Conservation (phyloP, 148 eudicot species). For the Simmondsia chinensis region DNA sequence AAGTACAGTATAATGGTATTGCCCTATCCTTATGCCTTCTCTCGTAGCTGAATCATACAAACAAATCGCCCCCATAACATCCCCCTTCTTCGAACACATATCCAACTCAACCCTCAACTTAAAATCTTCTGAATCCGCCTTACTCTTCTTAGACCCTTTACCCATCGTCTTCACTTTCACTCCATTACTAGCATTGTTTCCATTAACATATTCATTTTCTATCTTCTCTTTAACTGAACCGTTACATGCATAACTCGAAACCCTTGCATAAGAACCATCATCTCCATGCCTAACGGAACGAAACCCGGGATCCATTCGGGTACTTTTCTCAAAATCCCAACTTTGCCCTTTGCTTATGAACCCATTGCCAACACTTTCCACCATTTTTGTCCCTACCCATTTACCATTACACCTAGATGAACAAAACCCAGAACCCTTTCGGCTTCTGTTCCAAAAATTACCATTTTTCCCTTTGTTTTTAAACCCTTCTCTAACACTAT, state of each 20-base stretch:
- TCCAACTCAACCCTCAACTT: constrained; percentile 46
- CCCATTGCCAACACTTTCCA: constrained; percentile 14
- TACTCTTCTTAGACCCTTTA: constrained; percentile 34
- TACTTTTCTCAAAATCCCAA: constrained; percentile 15
- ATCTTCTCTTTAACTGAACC: too few relatives aligned
- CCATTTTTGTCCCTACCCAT: constrained; percentile 15
- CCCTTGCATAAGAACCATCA: constrained; percentile 6
- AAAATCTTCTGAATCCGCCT: constrained; percentile 22
- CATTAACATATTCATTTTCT: constrained; percentile 1
- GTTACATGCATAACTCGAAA: too few relatives aligned
- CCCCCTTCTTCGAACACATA: constrained; percentile 73
- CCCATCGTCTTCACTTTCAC: constrained; percentile 22
- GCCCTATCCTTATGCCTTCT: constrained; percentile 39
- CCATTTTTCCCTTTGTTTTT: constrained; percentile 1
- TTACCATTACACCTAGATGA: constrained; percentile 13
- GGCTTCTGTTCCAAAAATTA: constrained; percentile 7
- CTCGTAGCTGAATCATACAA: constrained; percentile 54
- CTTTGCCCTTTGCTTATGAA: constrained; percentile 11
- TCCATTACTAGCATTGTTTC: constrained; percentile 1
- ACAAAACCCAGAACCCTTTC: constrained; percentile 23
- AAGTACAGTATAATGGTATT: constrained; percentile 64
- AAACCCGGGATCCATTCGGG: constrained; percentile 16
- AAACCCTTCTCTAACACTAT: constrained; percentile 2
- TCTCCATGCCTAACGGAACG: constrained; percentile 14
- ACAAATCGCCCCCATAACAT: constrained; percentile 71